Conservation (phyloP, 352 stramenopile species). For the Plasmopara muralis region DNA sequence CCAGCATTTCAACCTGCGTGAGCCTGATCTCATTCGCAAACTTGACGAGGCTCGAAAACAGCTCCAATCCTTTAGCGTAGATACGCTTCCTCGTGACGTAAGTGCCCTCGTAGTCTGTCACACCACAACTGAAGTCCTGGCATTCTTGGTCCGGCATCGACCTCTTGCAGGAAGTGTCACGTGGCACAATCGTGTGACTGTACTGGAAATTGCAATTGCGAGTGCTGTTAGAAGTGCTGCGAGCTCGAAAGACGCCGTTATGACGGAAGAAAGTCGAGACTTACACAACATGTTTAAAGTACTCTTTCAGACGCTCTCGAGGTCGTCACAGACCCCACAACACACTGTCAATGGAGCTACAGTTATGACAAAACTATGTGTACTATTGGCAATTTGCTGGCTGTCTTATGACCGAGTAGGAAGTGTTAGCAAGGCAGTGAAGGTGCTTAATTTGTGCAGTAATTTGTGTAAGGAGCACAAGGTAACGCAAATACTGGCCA, state of each 20-base stretch:
- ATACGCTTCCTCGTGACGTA: conserved; percentile 1
- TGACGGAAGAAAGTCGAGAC: conserved; percentile 9
- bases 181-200: conserved; percentile 20
- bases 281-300: conserved; percentile 17
- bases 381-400: conserved; percentile 32
- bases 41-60: conserved; percentile 15
- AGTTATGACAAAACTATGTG: conserved; percentile 18
- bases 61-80: conserved; percentile 3
- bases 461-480: conserved; percentile 11
- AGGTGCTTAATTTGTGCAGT: conserved; percentile 23
- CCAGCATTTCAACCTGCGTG: conserved; percentile 8
- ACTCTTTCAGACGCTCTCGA: conserved; percentile 14
- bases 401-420: conserved; percentile 20
- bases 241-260: conserved; percentile 1
- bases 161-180: conserved; percentile 12
- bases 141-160: conserved; percentile 14
- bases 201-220: conserved; percentile 20
- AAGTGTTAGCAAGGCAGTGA: conserved; percentile 10
- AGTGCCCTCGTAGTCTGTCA: conserved; percentile 19
- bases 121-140: conserved; percentile 17
- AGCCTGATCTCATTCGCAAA: conserved; percentile 11
- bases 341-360: not conserved
- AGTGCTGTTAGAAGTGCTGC: conserved; percentile 6
- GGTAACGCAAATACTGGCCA: conserved; percentile 4
- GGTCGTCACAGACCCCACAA: not conserved